Conservation (phyloP, 1,284 basidiomycete species). For the Ganoderma leucocontextum region DNA sequence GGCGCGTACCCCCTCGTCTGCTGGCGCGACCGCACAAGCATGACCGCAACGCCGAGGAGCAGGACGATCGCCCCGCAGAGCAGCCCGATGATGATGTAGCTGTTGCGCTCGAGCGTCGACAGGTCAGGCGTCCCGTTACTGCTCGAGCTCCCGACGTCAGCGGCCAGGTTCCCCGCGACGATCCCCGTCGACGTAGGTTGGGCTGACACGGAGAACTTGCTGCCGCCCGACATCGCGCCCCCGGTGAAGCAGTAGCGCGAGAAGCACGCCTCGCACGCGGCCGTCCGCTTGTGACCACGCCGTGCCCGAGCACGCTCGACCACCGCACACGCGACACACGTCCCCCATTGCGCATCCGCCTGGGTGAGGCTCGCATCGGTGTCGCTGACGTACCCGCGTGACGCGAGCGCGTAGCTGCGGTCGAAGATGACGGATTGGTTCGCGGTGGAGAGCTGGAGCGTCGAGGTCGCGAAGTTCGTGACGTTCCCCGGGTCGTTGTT, state of each 20-base stretch:
- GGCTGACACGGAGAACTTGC: neutral
- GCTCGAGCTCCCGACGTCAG: neutral
- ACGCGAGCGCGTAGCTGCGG: conserved; percentile 15
- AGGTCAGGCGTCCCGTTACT: neutral
- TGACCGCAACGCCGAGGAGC: neutral
- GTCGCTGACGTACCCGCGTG: conserved; percentile 15
- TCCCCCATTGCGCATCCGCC: conserved; percentile 18
- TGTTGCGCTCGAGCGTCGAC: conserved; percentile 10
- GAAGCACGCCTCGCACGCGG: conserved; percentile 16
- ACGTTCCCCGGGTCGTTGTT: conserved; percentile 19
- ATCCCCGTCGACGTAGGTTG: neutral
- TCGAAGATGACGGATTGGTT: conserved; percentile 19
- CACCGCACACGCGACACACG: conserved; percentile 21
- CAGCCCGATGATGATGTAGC: conserved; percentile 9
- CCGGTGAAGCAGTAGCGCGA: conserved; percentile 21
- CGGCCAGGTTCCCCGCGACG: conserved; percentile 1
- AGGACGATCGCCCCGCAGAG: neutral
- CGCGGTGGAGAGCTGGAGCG: conserved; percentile 15
- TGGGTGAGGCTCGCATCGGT: neutral
- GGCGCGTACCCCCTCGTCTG: conserved; percentile 1
- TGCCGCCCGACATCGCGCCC: neutral
- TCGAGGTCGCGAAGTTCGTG: conserved; percentile 18
- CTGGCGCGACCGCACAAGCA: neutral
- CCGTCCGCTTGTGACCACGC: conserved; percentile 9
- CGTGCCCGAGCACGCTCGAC: conserved; percentile 15